Base-by-base conservation (phyloP, 139 green algal species). In the Tetratostichococcus sp. region DNA sequence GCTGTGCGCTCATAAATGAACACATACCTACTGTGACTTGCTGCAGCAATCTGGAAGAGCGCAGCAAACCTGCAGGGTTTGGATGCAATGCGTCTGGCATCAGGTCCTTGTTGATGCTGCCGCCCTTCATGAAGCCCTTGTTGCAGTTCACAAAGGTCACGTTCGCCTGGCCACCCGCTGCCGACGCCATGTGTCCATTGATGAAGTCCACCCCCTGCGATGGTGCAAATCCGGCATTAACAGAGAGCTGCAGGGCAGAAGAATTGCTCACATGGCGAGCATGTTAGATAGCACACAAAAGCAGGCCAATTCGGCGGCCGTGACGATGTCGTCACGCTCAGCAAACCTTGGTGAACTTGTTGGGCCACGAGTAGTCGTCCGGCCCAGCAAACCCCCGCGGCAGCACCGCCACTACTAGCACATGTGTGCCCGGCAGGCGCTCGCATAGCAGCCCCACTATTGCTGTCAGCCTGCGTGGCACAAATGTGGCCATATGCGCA, bases 11-110 rank as follows among this genome's bases (percentile, higher is more conserved):
- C n/a, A n/a, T 50, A 6, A 50, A 50, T 6, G 8, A 50, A 6
- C 39, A 50, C 8, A 11, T 11, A 50, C 8, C 39, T 6, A 6
- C 39, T 21, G 39, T 11, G 39, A 6, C 11, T 50, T 11, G 8
- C 39, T 50, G 39, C 8, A 50, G 6, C 39, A 62, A 62, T 62
- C 11, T 26, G 50, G 78, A 78, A 65, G 82, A 62, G 25, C 82
- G 67, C 25, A 72, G 43, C 50, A 80, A 73, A 25, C 82, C 82
- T 16, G 65, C 78, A 26, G 82, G 28, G 32, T 69, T 80, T 35
- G 82, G 78, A 30, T 82, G 78, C 30, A 86, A 69, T 0, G 73
- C 82, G 67, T 81, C 80, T 25, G 76, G 76, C 75, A 85, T 82
- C 1, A 81, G 30, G 2, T 39, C 62, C 3, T 23, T n/a, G 32